A percentile compares a stretch with the other conserved stretches of the same genome.
Conservation (phyloP, 768 basidiomycete genomes). For the Mycena kentingensis region DNA sequence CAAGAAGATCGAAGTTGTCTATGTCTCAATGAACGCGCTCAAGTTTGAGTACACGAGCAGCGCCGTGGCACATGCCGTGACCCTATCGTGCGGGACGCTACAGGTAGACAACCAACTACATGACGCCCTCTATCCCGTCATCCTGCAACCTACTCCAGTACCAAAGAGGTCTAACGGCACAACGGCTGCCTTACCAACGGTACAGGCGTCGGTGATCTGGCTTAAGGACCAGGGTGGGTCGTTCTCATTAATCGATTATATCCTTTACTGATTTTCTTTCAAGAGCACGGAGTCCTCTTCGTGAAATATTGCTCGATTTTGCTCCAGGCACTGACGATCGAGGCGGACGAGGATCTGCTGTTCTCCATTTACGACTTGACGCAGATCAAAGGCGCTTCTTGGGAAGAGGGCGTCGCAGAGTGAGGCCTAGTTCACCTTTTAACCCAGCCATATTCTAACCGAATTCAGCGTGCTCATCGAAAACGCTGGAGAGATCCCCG, state of each 20-base stretch:
- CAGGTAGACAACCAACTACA: slow-evolving; percentile 98
- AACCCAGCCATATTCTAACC: slow-evolving; percentile 10
- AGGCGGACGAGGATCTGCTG: slow-evolving; percentile 95
- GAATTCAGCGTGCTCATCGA: slow-evolving; percentile 67
- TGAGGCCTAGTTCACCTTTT: slow-evolving; percentile 37
- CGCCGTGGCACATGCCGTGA: slow-evolving; percentile 75
- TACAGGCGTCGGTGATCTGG: slow-evolving; percentile 86
- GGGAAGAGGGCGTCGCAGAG: slow-evolving; percentile 81
- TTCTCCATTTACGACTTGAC: slow-evolving; percentile 91
- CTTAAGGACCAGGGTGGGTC: slow-evolving; percentile 87
- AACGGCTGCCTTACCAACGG: slow-evolving; percentile 79
- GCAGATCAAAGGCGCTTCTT: slow-evolving; percentile 87
- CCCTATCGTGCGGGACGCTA: slow-evolving; percentile 78
- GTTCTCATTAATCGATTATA: not conserved
- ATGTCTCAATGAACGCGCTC: slow-evolving; percentile 75
- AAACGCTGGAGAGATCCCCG: slow-evolving; percentile 65
- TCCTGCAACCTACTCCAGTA: slow-evolving; percentile 91
- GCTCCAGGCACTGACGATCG: slow-evolving; percentile 91
- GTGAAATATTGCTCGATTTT: slow-evolving; percentile 96
- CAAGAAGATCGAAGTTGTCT: slow-evolving; percentile 85
- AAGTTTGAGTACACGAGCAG: slow-evolving; percentile 86
- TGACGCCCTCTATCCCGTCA: slow-evolving; percentile 91
- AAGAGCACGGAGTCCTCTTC: slow-evolving; percentile 98
- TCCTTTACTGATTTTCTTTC: not conserved
- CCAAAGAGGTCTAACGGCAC: slow-evolving; percentile 68